Base-by-base conservation (phyloP, 1,284 basidiomycete species). In the Anthracocystis setariae region DNA sequence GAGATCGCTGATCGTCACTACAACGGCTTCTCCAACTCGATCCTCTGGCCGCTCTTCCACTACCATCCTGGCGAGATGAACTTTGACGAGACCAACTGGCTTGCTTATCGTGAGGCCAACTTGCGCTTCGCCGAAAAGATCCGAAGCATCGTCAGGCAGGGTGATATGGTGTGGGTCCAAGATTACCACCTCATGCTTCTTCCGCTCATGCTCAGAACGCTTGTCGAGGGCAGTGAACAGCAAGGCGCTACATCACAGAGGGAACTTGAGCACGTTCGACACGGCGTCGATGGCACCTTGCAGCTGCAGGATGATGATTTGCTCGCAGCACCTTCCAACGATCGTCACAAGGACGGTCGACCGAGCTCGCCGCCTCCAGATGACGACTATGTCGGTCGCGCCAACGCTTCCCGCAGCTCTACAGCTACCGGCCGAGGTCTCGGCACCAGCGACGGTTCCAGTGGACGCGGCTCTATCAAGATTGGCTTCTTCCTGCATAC, bases 401-500 rank as follows among this genome's bases (percentile, higher is more conserved):
- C 51, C 18, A 39, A 47, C n/a, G 46, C 42, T 17, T 8, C 50
- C 10, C 67, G 61, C 23, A 48, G 51, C 47, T 25, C 29, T 33
- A 61, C 59, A 40, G 29, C 59, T 24, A 63, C 68, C 0, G 64
- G 70, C 13, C 46, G 65, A 27, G 73, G 76, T 10, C 44, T 74
- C 20, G 73, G 74, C 10, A 75, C 77, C 18, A 70, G 63, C 38
- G 78, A 78, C 47, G 78, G 81, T 15, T 71, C 60, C 15, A 68
- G 69, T 37, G 64, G 65, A 2, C 75, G 82, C 10, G 75, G 68
- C 15, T 76, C 76, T 21, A 79, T 81, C 71, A 76, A 79, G 62
- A 96, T 98, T 74, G 95, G 95, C 27, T 98, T 94, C 87, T 98
- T 98, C 88, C 86, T 98, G 50, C 95, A 98, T 84, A 98, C 96